Base-by-base conservation (phyloP, 305 asterid genomes). In the Fraxinus angustifolia region DNA sequence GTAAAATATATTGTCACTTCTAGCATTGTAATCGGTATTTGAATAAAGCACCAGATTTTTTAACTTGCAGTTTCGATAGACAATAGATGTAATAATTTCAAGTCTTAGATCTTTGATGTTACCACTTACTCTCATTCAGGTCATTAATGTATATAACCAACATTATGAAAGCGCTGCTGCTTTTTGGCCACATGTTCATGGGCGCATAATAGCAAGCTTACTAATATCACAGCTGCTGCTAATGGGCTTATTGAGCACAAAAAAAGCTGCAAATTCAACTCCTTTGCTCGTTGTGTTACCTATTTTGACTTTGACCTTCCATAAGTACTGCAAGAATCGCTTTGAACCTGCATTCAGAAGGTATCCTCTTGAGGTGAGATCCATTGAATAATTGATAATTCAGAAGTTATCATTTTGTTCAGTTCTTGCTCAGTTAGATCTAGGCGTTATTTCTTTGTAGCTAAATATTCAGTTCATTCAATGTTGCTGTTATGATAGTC, bases 131-230 rank as follows among this genome's bases (percentile, higher is more conserved):
- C 23, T 73, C 53, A 34, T 79, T 80, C 89, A 94, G 98, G 88
- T 93, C 31, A 92, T 95, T 36, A 96, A 96, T 73, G 99, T 96
- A 84, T 96, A 96, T 78, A 83, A 93, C 84, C 99, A 96, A 81
- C 90, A 84, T 58, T 93, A 94, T 62, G 98, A 96, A 87, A 96
- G 98, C 38, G 97, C 97, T 76, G 99, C 92, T 78, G 99, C 97
- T 3, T 96, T 96, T 77, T 96, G 99, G 99, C 99, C 99, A 1
- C 95, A 93, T 6, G 96, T 96, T 75, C 99, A 96, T 78, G 89
- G 91, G 48, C 97, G 98, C 4, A 96, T 96, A 78, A 78, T 96
- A 77, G 98, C 98, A 33, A 91, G 98, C 92, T 87, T 96, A 79
- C 82, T 94, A 74, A 91, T 96, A 82, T 96, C 99, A 26, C 99